A percentile compares a stretch with the other conserved stretches of the same genome.
Conservation (phyloP, 228 moss, liverwort and hornwort genomes). For the Sphagnum magellanicum region DNA sequence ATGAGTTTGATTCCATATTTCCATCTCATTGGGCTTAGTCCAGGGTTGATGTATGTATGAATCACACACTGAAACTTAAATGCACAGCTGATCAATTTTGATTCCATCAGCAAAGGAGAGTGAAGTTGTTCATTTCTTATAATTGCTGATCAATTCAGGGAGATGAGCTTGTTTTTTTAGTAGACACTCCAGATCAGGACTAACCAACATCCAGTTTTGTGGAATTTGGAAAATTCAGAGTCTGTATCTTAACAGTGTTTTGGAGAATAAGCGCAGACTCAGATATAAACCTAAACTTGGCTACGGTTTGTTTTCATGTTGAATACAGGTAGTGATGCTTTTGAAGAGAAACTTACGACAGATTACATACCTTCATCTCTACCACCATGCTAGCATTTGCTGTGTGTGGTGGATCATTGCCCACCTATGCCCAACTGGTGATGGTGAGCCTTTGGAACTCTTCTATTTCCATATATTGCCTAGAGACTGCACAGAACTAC, state of each 20-base stretch:
- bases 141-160: no score
- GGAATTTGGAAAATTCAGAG: no score
- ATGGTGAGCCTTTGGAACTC: slow-evolving; percentile 27
- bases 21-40: not conserved
- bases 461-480: not conserved
- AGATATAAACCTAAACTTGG: no score
- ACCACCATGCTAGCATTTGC: slow-evolving; percentile 78
- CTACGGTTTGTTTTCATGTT: no score
- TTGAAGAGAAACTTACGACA: slow-evolving; percentile 78
- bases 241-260: not conserved
- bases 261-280: not conserved
- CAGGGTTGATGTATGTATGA: no score
- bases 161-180: no score
- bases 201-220: no score
- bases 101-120: not conserved
- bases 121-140: not conserved
- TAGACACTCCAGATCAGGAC: no score
- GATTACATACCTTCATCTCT: slow-evolving; percentile 73
- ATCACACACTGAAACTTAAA: no score
- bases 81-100: not conserved
- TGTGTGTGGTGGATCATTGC: slow-evolving; percentile 81
- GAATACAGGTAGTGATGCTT: slow-evolving; percentile 66
- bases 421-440: slow-evolving; percentile 53
- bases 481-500: not conserved
- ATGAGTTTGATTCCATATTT: not conserved